phyloP scores from a whole-genome alignment of 176 grass and related monocot species.

The Hordeum marinum region DNA sequence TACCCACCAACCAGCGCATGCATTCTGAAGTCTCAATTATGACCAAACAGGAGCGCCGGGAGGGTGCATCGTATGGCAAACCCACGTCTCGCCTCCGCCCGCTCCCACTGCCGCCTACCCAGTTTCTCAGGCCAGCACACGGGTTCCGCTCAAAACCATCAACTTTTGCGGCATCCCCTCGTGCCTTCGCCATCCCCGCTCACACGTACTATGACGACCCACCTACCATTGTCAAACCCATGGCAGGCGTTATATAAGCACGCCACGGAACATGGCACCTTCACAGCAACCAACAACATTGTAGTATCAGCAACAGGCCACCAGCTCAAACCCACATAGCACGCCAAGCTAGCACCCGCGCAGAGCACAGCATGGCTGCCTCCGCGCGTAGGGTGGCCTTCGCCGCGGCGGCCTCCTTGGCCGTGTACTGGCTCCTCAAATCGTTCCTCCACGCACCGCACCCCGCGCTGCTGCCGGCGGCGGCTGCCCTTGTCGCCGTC shows the following conservation, averaged over 20 bases:
- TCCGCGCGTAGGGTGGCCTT: not conserved
- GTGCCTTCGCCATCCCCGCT: not conserved
- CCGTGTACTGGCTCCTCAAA: not conserved
- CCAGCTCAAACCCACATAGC: not conserved
- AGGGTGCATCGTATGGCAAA: not conserved
- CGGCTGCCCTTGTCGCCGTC: not conserved
- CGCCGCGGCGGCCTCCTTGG: slow-evolving; percentile 14
- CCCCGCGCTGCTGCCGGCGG: slow-evolving; percentile 15
- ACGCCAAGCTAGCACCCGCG: not conserved
- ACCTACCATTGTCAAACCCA: not conserved
- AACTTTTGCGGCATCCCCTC: not conserved
- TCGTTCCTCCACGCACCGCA: slow-evolving; percentile 1
- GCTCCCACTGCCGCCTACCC: slow-evolving; percentile 15
- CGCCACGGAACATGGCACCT: not conserved
- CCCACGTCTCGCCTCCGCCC: not conserved
- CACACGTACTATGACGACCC: not conserved
- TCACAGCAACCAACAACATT: not conserved
- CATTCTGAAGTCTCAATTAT: no score
- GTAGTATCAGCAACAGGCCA: not conserved
- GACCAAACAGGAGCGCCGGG: no score
- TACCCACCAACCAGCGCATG: no score
- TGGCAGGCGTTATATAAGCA: not conserved
- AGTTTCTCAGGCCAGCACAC: not conserved
- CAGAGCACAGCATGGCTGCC: not conserved
- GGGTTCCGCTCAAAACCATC: slow-evolving; percentile 10